These are phyloP conservation scores for Coemansia sp. DNA, from an alignment of 192 early-diverging fungal species.

Conservation along the genomic window DNA sequence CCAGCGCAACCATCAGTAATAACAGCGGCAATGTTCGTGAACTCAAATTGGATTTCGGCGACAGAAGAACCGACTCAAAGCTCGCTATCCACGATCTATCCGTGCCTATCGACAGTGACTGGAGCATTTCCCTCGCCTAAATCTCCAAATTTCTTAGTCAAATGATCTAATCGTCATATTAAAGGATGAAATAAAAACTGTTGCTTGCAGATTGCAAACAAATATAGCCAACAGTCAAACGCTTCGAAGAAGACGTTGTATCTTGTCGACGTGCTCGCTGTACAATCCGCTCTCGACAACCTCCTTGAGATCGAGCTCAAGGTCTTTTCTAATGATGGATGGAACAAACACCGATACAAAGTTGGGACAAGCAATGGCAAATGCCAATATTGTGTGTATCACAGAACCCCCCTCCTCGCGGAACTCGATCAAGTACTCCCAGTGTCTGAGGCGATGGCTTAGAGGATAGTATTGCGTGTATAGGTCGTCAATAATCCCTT, in stretches of 20 bases:
- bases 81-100: not conserved
- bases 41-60: not conserved
- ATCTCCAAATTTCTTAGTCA: not conserved
- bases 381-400: not conserved
- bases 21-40: not conserved
- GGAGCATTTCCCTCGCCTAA: not conserved
- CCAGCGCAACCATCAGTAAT: not conserved
- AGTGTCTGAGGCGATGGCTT: not conserved
- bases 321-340: not conserved
- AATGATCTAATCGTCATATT: not conserved
- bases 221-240: not conserved
- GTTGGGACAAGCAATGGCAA: not conserved
- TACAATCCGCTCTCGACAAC: not conserved
- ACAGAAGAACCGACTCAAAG: conserved; percentile 1
- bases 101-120: not conserved
- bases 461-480: not conserved
- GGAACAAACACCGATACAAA: not conserved
- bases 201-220: too few species aligned
- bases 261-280: not conserved
- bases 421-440: not conserved
- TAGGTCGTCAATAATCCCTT: not conserved
- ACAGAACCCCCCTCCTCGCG: not conserved
- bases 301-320: not conserved
- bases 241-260: not conserved
- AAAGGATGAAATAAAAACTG: not conserved